Percentiles rank a stretch among this genome's conserved stretches.
Evolutionary conservation across 176 grass and related monocot species (phyloP).

Genomic region (Carex scoparia): DNA sequence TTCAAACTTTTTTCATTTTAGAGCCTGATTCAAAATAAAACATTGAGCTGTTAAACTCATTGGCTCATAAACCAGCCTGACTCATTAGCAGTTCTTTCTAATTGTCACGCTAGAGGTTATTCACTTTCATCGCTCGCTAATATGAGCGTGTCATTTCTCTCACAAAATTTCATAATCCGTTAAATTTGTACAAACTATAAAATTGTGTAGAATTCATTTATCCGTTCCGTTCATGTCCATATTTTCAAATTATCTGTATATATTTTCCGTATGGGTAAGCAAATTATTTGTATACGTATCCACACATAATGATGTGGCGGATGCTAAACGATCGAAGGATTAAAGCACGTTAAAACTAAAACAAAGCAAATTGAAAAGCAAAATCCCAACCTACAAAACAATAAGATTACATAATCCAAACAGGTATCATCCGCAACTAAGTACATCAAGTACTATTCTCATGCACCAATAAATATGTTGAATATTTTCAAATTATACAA

Average conservation of each 20-base stretch:
- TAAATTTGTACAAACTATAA: not conserved
- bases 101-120: not conserved
- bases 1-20: no score
- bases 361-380: not conserved
- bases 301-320: no score
- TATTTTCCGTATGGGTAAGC: not conserved
- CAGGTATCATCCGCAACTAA: not conserved
- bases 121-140: not conserved
- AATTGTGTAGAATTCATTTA: not conserved
- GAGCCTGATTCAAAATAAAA: no score
- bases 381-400: not conserved
- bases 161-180: not conserved
- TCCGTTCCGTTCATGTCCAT: not conserved
- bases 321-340: not conserved
- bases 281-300: not conserved
- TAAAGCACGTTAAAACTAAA: not conserved
- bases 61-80: no score
- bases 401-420: not conserved
- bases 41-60: no score
- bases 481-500: constrained; percentile 26
- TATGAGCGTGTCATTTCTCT: not conserved
- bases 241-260: not conserved
- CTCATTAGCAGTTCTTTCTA: no score
- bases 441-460: not conserved
- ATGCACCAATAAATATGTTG: constrained; percentile 8